Percentiles rank a stretch among this genome's conserved stretches.
These are phyloP conservation scores for Cucumis cinereus DNA, from an alignment of 306 rosid species.

Conservation along the genomic window DNA sequence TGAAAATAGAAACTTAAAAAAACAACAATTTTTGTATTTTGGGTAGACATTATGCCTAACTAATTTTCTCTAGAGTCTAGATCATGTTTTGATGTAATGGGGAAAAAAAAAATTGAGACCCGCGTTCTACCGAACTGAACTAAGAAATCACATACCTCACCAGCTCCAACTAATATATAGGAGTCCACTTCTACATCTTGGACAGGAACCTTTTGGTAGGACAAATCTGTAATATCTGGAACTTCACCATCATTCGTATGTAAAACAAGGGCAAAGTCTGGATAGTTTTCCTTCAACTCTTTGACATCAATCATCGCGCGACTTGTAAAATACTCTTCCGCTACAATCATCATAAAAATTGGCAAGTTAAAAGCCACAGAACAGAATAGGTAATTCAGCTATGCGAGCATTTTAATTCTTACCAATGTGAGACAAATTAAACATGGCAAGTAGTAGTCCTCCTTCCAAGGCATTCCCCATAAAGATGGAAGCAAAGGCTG, in stretches of 20 bases:
- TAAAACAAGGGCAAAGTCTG: slow-evolving; percentile 75
- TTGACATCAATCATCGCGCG: slow-evolving; percentile 84
- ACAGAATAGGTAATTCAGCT: not conserved
- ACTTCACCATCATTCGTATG: slow-evolving; percentile 48
- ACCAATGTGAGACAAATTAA: slow-evolving; percentile 92
- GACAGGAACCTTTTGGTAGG: slow-evolving; percentile 78
- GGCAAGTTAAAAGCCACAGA: slow-evolving; percentile 2
- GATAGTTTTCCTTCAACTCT: slow-evolving; percentile 85
- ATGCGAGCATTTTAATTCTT: slow-evolving; percentile 11
- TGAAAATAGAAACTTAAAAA: not conserved
- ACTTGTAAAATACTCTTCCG: slow-evolving; percentile 85
- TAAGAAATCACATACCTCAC: slow-evolving; percentile 62
- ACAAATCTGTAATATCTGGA: slow-evolving; percentile 68
- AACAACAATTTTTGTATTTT: not conserved
- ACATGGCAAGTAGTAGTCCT: slow-evolving; percentile 92
- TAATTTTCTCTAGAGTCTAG: not conserved
- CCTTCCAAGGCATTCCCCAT: slow-evolving; percentile 96
- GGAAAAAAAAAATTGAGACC: slow-evolving; percentile 7
- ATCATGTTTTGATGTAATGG: not conserved
- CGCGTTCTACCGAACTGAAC: no score
- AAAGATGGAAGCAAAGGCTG: slow-evolving; percentile 78
- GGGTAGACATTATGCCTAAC: not conserved
- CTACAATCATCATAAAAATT: slow-evolving; percentile 37
- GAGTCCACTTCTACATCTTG: slow-evolving; percentile 63
- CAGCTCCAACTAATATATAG: slow-evolving; percentile 81